Conservation (phyloP, 306 rosid genomes). For the barrel medic (Medicago truncatula) region MtrunA17r5.0-ANR NC_053045.1:26170001-26170500, state of each 20-base stretch:
- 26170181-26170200: neutral
- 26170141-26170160: neutral
- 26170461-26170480: slow-evolving; percentile 94
- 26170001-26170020: slow-evolving; percentile 20
- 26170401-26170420: neutral
- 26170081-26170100: slow-evolving; percentile 95
- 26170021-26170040: slow-evolving; percentile 23
- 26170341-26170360: neutral
- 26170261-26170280: neutral
- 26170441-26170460: slow-evolving; percentile 82
- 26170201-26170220: neutral
- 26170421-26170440: neutral
- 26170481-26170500: slow-evolving; percentile 95
- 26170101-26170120: neutral
- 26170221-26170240: neutral
- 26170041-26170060: slow-evolving; percentile 94
- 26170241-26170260: neutral
- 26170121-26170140: neutral
- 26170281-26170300: neutral
- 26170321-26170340: neutral
- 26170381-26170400: neutral
- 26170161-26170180: neutral
- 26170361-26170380: neutral
- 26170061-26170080: slow-evolving; percentile 99
- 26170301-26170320: neutral